phyloP scores from a whole-genome alignment of 1,284 basidiomycete genomes.

The Rhodotorula sp. region DNA sequence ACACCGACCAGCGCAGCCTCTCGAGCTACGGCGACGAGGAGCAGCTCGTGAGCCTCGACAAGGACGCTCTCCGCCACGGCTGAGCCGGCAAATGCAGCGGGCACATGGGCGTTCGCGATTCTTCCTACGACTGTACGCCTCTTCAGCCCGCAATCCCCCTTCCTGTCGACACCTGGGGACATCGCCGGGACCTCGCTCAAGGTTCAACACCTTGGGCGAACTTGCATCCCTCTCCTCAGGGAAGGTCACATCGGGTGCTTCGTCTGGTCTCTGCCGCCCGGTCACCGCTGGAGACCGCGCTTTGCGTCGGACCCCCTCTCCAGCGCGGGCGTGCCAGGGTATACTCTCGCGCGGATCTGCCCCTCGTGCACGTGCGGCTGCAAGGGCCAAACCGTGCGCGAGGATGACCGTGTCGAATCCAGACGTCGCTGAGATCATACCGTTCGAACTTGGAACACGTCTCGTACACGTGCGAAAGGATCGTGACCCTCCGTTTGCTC shows the following conservation, averaged over 20 bases:
- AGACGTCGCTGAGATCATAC: slow-evolving; percentile 78
- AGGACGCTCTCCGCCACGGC: not conserved
- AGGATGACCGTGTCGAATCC: slow-evolving; percentile 7
- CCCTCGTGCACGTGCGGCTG: slow-evolving; percentile 1
- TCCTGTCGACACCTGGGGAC: not conserved
- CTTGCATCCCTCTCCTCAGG: not conserved
- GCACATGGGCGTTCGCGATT: not conserved
- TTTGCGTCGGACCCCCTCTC: not conserved
- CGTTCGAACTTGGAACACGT: slow-evolving; percentile 89
- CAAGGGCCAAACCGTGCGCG: no score
- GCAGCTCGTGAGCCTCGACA: slow-evolving; percentile 32
- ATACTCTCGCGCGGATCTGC: not conserved
- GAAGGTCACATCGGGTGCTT: slow-evolving; percentile 30
- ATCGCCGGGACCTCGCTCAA: not conserved
- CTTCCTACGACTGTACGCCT: not conserved
- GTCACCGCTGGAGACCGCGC: not conserved
- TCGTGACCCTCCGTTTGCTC: not conserved
- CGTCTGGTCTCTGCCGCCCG: not conserved
- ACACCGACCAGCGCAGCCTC: slow-evolving; percentile 23
- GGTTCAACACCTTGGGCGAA: slow-evolving; percentile 3
- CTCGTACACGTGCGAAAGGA: slow-evolving; percentile 83
- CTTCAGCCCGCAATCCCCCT: not conserved
- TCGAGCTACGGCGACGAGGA: slow-evolving; percentile 39
- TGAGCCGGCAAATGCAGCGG: not conserved
- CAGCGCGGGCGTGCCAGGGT: slow-evolving; percentile 2